These are phyloP conservation scores for Metschnikowia picachoensis DNA, from an alignment of 805 yeast species.

Conservation along the genomic window DNA sequence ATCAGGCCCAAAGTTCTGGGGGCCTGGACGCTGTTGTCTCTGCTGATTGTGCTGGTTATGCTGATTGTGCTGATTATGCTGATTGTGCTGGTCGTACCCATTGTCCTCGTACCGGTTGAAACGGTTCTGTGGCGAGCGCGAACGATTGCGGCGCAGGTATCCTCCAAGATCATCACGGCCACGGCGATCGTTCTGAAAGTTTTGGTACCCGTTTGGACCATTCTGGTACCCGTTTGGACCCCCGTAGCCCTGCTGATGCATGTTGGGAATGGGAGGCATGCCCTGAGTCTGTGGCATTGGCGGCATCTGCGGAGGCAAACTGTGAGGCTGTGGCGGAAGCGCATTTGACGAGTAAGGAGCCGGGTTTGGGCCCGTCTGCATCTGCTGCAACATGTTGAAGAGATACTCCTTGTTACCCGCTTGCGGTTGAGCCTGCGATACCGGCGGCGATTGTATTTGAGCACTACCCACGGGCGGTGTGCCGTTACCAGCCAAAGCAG, in stretches of 20 bases:
- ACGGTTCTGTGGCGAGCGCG: conserved; percentile 46
- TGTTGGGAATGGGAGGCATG: conserved; percentile 12
- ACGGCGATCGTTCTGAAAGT: conserved; percentile 21
- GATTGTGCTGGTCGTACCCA: background rate
- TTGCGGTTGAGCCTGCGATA: conserved; percentile 13
- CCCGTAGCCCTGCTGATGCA: conserved; percentile 7
- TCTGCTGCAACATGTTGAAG: conserved; percentile 52
- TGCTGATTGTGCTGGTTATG: conserved; percentile 16
- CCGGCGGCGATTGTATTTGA: conserved; percentile 15
- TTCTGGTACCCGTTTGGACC: background rate
- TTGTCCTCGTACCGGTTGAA: conserved; percentile 13
- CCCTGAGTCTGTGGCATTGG: conserved; percentile 7
- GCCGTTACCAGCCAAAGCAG: conserved; percentile 33
- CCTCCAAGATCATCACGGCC: conserved; percentile 31
- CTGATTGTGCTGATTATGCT: conserved; percentile 1
- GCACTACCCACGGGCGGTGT: conserved; percentile 10
- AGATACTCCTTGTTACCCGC: conserved; percentile 34
- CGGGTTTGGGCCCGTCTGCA: conserved; percentile 27
- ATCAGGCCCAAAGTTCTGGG: conserved; percentile 23
- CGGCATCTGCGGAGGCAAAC: conserved; percentile 3
- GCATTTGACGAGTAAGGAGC: too few species aligned
- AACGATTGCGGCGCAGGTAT: conserved; percentile 49
- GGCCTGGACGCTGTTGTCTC: conserved; percentile 13
- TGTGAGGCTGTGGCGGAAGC: conserved; percentile 1
- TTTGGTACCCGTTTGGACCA: conserved; percentile 8